phyloP scores from a whole-genome alignment of 768 basidiomycete genomes.

The Auriculariales sp. region DNA sequence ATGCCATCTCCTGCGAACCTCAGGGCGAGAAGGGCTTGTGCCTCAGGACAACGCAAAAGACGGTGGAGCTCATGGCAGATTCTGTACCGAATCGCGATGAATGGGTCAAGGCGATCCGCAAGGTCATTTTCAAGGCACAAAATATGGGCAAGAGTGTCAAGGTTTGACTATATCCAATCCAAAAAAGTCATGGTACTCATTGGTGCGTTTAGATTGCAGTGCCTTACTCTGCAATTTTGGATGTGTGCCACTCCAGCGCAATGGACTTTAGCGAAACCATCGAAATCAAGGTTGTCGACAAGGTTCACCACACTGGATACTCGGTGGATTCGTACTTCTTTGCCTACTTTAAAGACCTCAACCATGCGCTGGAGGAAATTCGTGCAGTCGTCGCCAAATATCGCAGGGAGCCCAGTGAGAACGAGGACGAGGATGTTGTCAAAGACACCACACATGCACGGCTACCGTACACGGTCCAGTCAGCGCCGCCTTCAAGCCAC shows the following conservation, averaged over 20 bases:
- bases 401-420: conserved; percentile 8
- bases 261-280: conserved; percentile 96
- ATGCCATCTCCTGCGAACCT: conserved; percentile 80
- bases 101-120: conserved; percentile 92
- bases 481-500: too few species aligned
- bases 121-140: conserved; percentile 90
- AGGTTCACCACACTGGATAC: conserved; percentile 51
- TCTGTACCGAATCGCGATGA: conserved; percentile 76
- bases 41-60: conserved; percentile 70
- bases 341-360: conserved; percentile 80
- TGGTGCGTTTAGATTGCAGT: conserved; percentile 75
- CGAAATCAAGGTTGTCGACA: conserved; percentile 71
- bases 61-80: conserved; percentile 56
- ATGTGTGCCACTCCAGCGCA: conserved; percentile 75
- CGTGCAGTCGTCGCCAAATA: conserved; percentile 50
- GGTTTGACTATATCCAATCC: conserved; percentile 25
- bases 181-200: conserved; percentile 1
- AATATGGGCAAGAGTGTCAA: conserved; percentile 95
- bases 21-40: conserved; percentile 66
- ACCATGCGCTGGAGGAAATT: conserved; percentile 66
- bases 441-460: conserved; percentile 15
- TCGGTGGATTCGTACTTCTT: conserved; percentile 85
- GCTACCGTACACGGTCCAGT: too few species aligned
- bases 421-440: conserved; percentile 8
- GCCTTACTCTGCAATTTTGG: conserved; percentile 77